Percentiles rank a stretch among this genome's conserved stretches.
Evolutionary conservation across 768 basidiomycete species (phyloP).

Genomic region (Boletus sensibilis): DNA sequence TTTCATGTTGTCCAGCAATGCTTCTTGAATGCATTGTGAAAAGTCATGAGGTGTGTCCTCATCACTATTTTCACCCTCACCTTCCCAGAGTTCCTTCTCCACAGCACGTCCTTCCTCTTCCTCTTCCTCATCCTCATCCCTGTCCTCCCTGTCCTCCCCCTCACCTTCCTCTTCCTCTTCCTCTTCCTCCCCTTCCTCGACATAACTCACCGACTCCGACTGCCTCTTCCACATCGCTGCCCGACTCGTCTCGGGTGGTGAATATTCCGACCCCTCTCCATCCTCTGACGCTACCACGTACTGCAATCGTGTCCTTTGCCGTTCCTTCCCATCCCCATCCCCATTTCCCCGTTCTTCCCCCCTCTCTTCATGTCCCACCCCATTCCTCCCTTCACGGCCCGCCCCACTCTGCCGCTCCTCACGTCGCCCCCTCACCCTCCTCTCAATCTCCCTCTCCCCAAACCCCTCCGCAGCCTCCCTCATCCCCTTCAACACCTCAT

Average conservation of each 20-base stretch:
- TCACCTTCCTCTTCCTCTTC: not conserved
- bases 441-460: constrained; percentile 18
- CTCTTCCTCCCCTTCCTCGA: not conserved
- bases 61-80: not conserved
- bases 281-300: constrained; percentile 15
- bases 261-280: constrained; percentile 23
- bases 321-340: not conserved
- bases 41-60: constrained; percentile 8
- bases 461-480: constrained; percentile 35
- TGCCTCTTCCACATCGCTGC: constrained; percentile 28
- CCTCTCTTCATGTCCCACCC: not conserved
- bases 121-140: not conserved
- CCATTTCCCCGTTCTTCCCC: not conserved
- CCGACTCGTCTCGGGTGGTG: constrained; percentile 28
- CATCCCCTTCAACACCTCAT: constrained; percentile 40
- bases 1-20: not conserved
- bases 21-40: not conserved
- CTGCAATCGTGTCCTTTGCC: not conserved
- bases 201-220: constrained; percentile 1
- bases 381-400: not conserved
- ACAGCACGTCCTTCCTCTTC: constrained; percentile 14
- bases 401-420: no score
- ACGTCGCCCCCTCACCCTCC: not conserved
- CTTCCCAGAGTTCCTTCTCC: constrained; percentile 5
- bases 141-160: not conserved